Base-by-base conservation (phyloP, 2,329 filamentous ascomycete genomes). In the Westerdykella ornata region DNA sequence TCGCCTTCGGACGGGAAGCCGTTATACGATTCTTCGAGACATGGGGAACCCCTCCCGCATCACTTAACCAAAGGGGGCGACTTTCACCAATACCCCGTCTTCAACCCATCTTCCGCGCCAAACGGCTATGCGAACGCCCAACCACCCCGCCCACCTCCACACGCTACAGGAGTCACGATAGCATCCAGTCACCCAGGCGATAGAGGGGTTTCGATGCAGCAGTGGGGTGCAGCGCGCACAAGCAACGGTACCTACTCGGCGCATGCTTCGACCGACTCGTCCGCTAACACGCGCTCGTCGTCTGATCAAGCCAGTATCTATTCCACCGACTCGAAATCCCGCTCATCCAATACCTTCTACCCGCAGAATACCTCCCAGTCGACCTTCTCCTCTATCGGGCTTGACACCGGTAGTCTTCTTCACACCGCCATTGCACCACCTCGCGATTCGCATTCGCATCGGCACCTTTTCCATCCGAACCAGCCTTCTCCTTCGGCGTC, bases 11-110 rank as follows among this genome's bases (percentile, higher is more conserved):
- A 86, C 47, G 30, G 16, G 5, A 33, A 7, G 5, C 80, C 84
- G 59, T 26, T 11, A 26, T 9, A 26, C 22, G 66, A 74, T 53
- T 72, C 78, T 16, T 59, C 66, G 18, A 67, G 42, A 73, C 77
- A 81, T 52, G 80, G 81, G 61, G 85, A 92, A 42, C 84, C 84
- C 43, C 74, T 85, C 44, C 86, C 88, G 20, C 85, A 92, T 65
- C 87, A 94, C 58, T 70, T 94, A 40, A 89, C 88, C 65, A 89
- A 88, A 68, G 75, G 73, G 51, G 79, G 79, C 37, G 89, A 96
- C 66, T 95, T 82, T 61, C 88, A 95, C 69, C 90, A 95, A 60
- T 95, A 96, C 64, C 88, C 88, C 32, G 77, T 77, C 39, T 80
- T 85, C 62, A 81, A 84, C 51, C 71, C 78, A 20, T 67, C 75